These are phyloP conservation scores for Drechslerella coelobrocha DNA, from an alignment of 2,329 filamentous ascomycete genomes.

Conservation along the genomic window DNA sequence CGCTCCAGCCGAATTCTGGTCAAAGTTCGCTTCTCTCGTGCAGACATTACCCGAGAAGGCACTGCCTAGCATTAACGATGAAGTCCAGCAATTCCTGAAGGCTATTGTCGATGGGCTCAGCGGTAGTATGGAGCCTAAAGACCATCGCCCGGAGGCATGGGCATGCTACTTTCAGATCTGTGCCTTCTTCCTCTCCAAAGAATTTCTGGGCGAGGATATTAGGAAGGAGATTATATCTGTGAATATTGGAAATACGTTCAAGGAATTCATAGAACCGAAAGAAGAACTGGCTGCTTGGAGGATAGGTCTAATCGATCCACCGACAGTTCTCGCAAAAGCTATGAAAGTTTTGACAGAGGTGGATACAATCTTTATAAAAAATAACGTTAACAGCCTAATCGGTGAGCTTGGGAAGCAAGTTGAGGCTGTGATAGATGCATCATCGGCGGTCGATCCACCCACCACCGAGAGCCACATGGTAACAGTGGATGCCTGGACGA, in stretches of 20 bases:
- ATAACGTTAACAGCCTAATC: constrained; percentile 19
- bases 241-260: constrained; percentile 42
- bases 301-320: constrained; percentile 43
- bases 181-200: constrained; percentile 62
- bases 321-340: constrained; percentile 37
- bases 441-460: constrained; percentile 4
- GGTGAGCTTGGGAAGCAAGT: constrained; percentile 34
- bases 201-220: constrained; percentile 30
- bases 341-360: constrained; percentile 47
- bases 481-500: constrained; percentile 30
- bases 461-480: constrained; percentile 22
- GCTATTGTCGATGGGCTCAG: constrained; percentile 75
- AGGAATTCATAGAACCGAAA: constrained; percentile 38
- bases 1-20: constrained; percentile 76
- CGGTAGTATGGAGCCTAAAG: constrained; percentile 74
- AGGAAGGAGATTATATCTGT: constrained; percentile 40
- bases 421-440: constrained; percentile 16
- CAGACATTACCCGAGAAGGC: constrained; percentile 64
- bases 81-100: constrained; percentile 68
- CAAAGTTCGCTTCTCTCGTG: constrained; percentile 69
- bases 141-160: constrained; percentile 74
- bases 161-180: constrained; percentile 73
- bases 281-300: constrained; percentile 44
- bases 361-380: constrained; percentile 28
- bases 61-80: constrained; percentile 65